Conservation (phyloP, 306 rosid species). For the Vigna unguiculata region DNA sequence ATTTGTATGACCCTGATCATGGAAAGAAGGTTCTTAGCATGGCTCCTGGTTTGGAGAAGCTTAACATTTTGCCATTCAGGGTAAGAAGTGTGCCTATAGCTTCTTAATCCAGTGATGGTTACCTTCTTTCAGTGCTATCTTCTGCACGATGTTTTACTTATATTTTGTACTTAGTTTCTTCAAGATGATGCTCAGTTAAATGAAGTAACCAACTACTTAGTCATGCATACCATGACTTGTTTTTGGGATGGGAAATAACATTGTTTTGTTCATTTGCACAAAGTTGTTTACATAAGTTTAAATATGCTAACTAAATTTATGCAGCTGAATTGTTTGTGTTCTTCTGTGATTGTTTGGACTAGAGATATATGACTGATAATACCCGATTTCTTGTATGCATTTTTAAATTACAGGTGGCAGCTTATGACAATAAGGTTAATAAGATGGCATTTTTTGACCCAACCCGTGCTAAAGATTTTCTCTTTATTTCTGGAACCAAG, state of each 20-base stretch:
- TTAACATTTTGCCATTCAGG: conserved; percentile 92
- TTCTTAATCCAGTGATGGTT: conserved; percentile 16
- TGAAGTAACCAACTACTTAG: neutral
- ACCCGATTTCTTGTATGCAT: neutral
- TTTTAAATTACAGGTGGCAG: conserved; percentile 81
- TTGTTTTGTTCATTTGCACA: neutral
- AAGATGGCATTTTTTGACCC: conserved; percentile 99
- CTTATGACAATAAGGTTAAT: conserved; percentile 75
- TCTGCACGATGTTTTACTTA: neutral
- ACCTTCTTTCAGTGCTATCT: conserved; percentile 10
- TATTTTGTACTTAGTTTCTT: conserved; percentile 32
- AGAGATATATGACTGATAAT: neutral
- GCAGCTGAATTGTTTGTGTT: conserved; percentile 11
- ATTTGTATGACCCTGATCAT: conserved; percentile 92
- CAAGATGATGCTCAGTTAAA: neutral
- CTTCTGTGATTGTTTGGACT: neutral
- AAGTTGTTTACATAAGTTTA: conserved; percentile 1
- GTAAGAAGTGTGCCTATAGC: conserved; percentile 49
- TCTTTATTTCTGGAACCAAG: conserved; percentile 98
- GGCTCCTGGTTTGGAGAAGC: conserved; percentile 98
- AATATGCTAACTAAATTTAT: conserved; percentile 16
- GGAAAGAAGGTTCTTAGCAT: conserved; percentile 94
- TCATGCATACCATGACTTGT: conserved; percentile 25
- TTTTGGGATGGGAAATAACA: conserved; percentile 30
- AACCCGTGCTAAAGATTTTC: conserved; percentile 80